Conservation (phyloP, 495 filamentous ascomycete genomes). For the Talaromyces ruber region DNA sequence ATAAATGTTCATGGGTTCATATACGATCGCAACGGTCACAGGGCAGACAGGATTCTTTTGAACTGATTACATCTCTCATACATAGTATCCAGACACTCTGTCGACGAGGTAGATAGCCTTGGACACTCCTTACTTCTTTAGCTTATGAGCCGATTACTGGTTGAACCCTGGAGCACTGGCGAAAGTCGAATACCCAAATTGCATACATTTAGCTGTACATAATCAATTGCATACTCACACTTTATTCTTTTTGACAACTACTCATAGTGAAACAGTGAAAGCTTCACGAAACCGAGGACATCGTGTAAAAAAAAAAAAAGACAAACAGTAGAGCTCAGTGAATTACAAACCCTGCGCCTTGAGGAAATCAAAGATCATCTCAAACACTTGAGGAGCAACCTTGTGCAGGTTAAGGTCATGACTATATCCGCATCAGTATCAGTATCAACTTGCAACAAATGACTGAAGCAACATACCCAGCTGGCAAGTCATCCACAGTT, state of each 20-base stretch:
- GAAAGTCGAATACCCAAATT: neutral
- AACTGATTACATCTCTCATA: neutral
- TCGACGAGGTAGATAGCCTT: too few relatives aligned
- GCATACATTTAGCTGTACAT: neutral
- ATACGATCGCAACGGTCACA: constrained; percentile 8
- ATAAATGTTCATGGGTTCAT: constrained; percentile 17
- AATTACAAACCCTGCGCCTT: neutral
- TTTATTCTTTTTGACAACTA: neutral
- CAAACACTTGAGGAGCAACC: neutral
- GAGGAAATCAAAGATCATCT: neutral
- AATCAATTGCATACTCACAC: neutral
- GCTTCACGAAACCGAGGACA: neutral
- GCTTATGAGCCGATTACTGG: neutral
- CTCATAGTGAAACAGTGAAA: neutral
- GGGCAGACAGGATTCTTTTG: neutral
- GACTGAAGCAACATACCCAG: neutral
- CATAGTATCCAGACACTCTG: too few relatives aligned
- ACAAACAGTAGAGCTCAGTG: neutral
- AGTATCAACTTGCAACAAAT: neutral
- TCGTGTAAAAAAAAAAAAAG: neutral
- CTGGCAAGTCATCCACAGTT: neutral
- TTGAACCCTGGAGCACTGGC: neutral
- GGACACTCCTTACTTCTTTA: too few relatives aligned
- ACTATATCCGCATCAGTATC: neutral
- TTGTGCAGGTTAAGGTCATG: neutral